These are phyloP conservation scores for Pneumocystis oryctolagi DNA, from an alignment of 1,139 yeast species.

Conservation along the genomic window DNA sequence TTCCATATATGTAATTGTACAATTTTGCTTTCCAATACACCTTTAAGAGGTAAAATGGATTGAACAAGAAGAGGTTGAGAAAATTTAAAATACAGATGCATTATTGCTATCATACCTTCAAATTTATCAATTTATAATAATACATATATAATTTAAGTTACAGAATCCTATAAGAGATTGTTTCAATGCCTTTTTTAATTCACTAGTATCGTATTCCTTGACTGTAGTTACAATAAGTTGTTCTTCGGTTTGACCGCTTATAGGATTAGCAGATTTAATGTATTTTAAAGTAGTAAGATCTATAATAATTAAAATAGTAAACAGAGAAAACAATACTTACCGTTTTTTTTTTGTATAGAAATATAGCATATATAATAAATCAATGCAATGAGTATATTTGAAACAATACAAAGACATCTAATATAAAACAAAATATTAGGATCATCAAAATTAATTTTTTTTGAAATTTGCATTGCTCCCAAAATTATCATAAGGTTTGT, in stretches of 20 bases:
- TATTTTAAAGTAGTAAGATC: conserved; percentile 81
- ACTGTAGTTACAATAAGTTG: conserved; percentile 73
- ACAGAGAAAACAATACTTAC: conserved; percentile 14
- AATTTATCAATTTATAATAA: not conserved
- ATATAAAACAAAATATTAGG: conserved; percentile 61
- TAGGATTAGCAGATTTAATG: conserved; percentile 70
- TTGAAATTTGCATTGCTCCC: conserved; percentile 92
- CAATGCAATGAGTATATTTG: conserved; percentile 51
- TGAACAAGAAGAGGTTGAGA: conserved; percentile 96
- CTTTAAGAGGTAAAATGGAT: conserved; percentile 75
- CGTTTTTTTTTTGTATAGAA: conserved; percentile 60
- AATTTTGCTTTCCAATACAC: conserved; percentile 79
- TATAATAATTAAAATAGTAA: conserved; percentile 4
- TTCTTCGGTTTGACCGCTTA: conserved; percentile 60
- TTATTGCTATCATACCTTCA: conserved; percentile 94
- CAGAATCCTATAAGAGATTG: conserved; percentile 56
- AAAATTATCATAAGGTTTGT: conserved; percentile 74
- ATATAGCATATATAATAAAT: conserved; percentile 52
- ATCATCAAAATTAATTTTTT: conserved; percentile 78
- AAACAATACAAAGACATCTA: conserved; percentile 53
- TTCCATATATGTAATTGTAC: conserved; percentile 85
- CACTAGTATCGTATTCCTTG: conserved; percentile 59
- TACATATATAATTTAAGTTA: not conserved
- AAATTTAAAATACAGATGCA: conserved; percentile 96
- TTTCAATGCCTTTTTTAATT: conserved; percentile 10